These are phyloP conservation scores for Pythium periplocum DNA, from an alignment of 352 stramenopile species.

Conservation along the genomic window DNA sequence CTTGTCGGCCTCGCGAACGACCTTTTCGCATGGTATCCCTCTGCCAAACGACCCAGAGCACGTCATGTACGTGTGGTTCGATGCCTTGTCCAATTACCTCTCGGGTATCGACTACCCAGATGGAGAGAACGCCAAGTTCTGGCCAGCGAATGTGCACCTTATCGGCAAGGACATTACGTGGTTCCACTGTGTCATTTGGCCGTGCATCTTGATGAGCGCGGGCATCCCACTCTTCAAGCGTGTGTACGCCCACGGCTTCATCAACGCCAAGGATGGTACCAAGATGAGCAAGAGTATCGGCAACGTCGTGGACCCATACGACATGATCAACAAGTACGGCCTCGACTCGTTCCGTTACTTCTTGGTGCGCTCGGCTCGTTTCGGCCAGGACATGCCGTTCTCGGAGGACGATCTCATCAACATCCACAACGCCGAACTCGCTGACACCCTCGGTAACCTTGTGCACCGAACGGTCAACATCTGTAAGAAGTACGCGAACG, in stretches of 20 bases:
- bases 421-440: conserved; percentile 97
- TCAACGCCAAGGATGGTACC: conserved; percentile 96
- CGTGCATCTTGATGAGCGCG: conserved; percentile 98
- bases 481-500: conserved; percentile 94
- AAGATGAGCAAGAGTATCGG: conserved; percentile 99
- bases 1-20: conserved; percentile 96
- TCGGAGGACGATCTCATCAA: conserved; percentile 91
- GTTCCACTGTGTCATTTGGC: conserved; percentile 99
- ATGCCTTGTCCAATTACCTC: conserved; percentile 98
- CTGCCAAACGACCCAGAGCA: conserved; percentile 94
- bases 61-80: conserved; percentile 99
- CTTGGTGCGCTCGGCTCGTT: conserved; percentile 88
- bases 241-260: conserved; percentile 98
- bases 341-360: conserved; percentile 96
- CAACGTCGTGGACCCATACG: conserved; percentile 97
- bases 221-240: conserved; percentile 91
- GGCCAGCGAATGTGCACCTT: conserved; percentile 81
- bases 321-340: conserved; percentile 92
- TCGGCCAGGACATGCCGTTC: conserved; percentile 95
- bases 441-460: conserved; percentile 92
- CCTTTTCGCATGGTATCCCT: conserved; percentile 92
- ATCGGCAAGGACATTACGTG: conserved; percentile 98
- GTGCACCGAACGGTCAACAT: conserved; percentile 96
- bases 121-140: conserved; percentile 66
- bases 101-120: conserved; percentile 94